These are phyloP conservation scores for Diutina mesorugosa DNA, from an alignment of 1,139 yeast genomes.

Conservation along the genomic window DNA sequence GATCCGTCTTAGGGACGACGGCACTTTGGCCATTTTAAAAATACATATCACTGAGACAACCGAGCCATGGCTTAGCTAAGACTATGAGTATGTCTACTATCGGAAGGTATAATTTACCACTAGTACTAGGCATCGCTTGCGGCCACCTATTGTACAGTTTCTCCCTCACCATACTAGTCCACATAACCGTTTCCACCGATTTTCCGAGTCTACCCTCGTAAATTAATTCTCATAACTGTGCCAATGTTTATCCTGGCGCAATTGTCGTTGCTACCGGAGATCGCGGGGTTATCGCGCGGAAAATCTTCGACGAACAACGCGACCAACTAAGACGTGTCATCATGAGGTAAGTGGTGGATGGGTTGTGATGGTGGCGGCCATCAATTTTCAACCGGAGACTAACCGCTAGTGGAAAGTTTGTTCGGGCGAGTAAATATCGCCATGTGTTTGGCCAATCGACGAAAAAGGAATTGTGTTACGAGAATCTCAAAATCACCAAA, in stretches of 20 bases:
- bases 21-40: too few relatives aligned
- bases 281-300: not conserved
- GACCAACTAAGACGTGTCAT: not conserved
- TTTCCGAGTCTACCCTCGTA: not conserved
- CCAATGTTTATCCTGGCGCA: not conserved
- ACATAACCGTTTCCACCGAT: not conserved
- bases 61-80: too few relatives aligned
- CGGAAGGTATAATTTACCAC: too few relatives aligned
- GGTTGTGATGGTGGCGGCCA: not conserved
- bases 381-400: not conserved
- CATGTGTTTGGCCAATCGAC: conserved; percentile 91
- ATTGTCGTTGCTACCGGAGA: not conserved
- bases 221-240: not conserved
- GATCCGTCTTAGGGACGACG: too few relatives aligned
- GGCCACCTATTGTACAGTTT: too few relatives aligned
- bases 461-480: conserved; percentile 80
- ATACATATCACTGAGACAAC: too few relatives aligned
- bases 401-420: conserved; percentile 68
- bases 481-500: conserved; percentile 71
- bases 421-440: conserved; percentile 91
- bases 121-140: too few relatives aligned
- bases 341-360: not conserved
- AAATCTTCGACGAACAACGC: not conserved
- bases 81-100: too few relatives aligned
- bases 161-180: too few relatives aligned